Base-by-base conservation (phyloP, 2,329 filamentous ascomycete genomes). In the Colletotrichum liriopes region DNA sequence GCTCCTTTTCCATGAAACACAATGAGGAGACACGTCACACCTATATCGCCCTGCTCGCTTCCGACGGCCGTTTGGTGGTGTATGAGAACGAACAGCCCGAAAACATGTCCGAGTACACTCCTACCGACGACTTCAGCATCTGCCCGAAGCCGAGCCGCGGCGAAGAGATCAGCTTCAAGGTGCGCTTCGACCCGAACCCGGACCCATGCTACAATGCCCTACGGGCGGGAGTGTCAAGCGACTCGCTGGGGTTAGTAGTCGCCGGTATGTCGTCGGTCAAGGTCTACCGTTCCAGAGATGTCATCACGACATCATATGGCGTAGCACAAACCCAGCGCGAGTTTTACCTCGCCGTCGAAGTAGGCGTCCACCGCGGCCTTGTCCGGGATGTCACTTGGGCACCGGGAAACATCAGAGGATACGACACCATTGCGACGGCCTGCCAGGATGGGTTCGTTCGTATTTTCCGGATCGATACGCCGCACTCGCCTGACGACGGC, bases 351-450 rank as follows among this genome's bases (percentile, higher is more conserved):
- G 95, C 95, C 0, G 91, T 92, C 26, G 93, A 95, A 78, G 85
- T 98, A 20, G 86, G 86, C 39, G 91, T 91, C 1, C 93, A 98
- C 77, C 87, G 90, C 9, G 91, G 92, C 0, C 87, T 98, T 49
- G 93, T 98, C 8, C 89, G 96, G 59, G 95, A 98, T 80, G 90
- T 98, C 1, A 92, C 94, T 2, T 99, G 96, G 96, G 94, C 96
- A 1, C 93, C 95, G 59, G 96, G 95, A 16, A 97, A 95, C 75
- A 94, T 97, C 77, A 87, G 95, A 49, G 96, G 96, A 1, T 96
- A 94, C 80, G 96, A 99, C 81, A 89, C 96, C 69, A 89, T 98
- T 76, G 96, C 96, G 3, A 97, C 95, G 7, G 96, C 95, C 2
- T 96, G 94, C 79, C 97, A 97, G 81, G 96, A 99, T 79, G 96